Evolutionary conservation across 2,329 filamentous ascomycete species (phyloP).

Genomic region (Cladophialophora immunda): DNA sequence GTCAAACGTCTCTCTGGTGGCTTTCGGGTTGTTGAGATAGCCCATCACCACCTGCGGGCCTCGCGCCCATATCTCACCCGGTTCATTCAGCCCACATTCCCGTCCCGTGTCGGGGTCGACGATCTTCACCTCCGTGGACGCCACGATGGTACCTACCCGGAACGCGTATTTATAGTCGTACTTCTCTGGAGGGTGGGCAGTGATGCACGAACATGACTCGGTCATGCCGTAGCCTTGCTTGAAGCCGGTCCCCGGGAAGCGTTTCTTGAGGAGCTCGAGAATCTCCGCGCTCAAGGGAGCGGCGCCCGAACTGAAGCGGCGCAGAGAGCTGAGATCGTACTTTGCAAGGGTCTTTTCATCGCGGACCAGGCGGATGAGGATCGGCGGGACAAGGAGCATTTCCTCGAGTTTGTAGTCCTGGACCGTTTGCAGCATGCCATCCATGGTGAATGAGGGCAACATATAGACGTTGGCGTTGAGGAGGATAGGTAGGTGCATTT

Average conservation of each 20-base stretch:
- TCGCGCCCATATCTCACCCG: slow-evolving; percentile 72
- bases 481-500: slow-evolving; percentile 69
- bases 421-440: slow-evolving; percentile 63
- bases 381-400: slow-evolving; percentile 67
- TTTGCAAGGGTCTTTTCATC: slow-evolving; percentile 60
- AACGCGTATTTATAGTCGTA: slow-evolving; percentile 67
- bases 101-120: slow-evolving; percentile 60
- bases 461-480: slow-evolving; percentile 73
- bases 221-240: slow-evolving; percentile 76
- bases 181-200: slow-evolving; percentile 65
- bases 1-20: slow-evolving; percentile 75
- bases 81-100: slow-evolving; percentile 61
- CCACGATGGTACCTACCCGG: slow-evolving; percentile 55
- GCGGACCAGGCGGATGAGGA: slow-evolving; percentile 67
- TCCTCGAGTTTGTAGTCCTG: slow-evolving; percentile 63
- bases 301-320: slow-evolving; percentile 67
- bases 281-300: slow-evolving; percentile 67
- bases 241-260: slow-evolving; percentile 67
- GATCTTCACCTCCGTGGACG: slow-evolving; percentile 67
- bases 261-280: slow-evolving; percentile 62
- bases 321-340: slow-evolving; percentile 66
- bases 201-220: slow-evolving; percentile 70
- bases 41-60: slow-evolving; percentile 84
- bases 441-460: slow-evolving; percentile 70
- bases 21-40: slow-evolving; percentile 77